A percentile compares a stretch with the other conserved stretches of the same genome.
Conservation (phyloP, 257 asterid species). For the Scutellaria galericulata region DNA sequence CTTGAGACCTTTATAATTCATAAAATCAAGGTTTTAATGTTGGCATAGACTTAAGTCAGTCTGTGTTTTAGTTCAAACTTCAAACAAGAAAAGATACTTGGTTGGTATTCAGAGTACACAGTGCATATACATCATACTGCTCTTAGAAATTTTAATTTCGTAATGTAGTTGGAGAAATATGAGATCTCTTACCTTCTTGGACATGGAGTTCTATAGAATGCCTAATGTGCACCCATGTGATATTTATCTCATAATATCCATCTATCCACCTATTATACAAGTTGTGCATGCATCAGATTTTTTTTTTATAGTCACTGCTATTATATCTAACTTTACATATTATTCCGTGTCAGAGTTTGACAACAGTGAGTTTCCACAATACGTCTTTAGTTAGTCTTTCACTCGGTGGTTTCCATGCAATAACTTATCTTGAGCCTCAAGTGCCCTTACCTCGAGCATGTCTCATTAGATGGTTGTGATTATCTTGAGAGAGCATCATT, state of each 20-base stretch:
- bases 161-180: not conserved
- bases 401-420: constrained; percentile 88
- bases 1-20: too few relatives aligned
- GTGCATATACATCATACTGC: not conserved
- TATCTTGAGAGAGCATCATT: constrained; percentile 93
- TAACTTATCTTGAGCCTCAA: constrained; percentile 76
- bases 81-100: too few relatives aligned
- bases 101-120: not conserved
- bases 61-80: too few relatives aligned
- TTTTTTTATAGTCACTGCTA: not conserved
- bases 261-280: not conserved
- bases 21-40: too few relatives aligned
- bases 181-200: not conserved
- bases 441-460: constrained; percentile 81
- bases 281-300: not conserved
- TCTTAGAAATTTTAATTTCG: not conserved
- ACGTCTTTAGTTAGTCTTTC: constrained; percentile 82
- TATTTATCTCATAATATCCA: too few relatives aligned
- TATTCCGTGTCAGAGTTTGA: constrained; percentile 76
- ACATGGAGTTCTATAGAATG: not conserved
- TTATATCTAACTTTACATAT: constrained; percentile 34
- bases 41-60: too few relatives aligned
- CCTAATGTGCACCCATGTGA: too few relatives aligned
- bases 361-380: constrained; percentile 69
- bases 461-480: constrained; percentile 93